Evolutionary conservation across 768 basidiomycete species (phyloP).

Genomic region (Lactarius deliciosus): DNA sequence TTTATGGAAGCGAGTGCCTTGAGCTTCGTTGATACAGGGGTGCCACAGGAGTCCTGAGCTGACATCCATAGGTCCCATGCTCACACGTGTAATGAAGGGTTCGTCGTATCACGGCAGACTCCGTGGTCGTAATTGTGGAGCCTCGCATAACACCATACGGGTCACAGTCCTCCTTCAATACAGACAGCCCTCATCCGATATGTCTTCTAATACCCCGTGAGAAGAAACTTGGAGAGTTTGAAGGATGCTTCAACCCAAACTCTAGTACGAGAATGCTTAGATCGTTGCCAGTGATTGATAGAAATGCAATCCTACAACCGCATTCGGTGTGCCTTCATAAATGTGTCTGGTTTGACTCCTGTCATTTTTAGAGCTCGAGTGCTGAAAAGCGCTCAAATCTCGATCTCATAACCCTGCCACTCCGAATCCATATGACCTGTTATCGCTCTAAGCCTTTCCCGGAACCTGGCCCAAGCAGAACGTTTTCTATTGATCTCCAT

Average conservation of each 20-base stretch:
- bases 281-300: no score
- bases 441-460: neutral
- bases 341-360: neutral
- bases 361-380: neutral
- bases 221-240: neutral
- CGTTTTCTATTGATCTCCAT: neutral
- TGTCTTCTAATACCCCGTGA: neutral
- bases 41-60: neutral
- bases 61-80: no score
- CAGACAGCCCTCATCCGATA: no score
- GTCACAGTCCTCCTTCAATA: neutral
- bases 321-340: neutral
- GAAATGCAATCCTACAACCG: no score
- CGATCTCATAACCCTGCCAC: neutral
- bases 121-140: neutral
- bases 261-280: neutral
- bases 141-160: neutral
- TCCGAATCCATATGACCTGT: neutral
- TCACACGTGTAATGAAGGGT: no score
- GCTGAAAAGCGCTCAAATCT: neutral
- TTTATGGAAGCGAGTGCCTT: neutral
- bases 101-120: neutral
- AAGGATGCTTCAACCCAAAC: neutral
- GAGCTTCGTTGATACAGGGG: neutral
- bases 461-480: neutral